A percentile compares a stretch with the other conserved stretches of the same genome.
phyloP scores from a whole-genome alignment of 345 rosid species.

The Cochlearia excelsa region DNA sequence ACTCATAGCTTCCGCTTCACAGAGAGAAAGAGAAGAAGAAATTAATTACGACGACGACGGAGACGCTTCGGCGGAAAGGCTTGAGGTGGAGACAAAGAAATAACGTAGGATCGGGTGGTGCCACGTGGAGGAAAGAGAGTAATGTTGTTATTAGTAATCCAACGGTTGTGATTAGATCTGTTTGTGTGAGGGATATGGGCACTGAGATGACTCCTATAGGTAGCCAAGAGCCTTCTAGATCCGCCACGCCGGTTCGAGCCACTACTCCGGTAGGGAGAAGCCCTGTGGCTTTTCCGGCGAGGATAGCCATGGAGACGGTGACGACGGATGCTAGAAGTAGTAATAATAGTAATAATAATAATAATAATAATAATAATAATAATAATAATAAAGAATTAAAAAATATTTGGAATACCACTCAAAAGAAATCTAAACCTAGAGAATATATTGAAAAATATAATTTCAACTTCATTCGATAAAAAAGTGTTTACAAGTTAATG shows the following conservation, averaged over 20 bases:
- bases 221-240: constrained; percentile 91
- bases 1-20: constrained; percentile 79
- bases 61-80: constrained; percentile 31
- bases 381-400: too few species aligned
- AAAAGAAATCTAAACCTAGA: too few species aligned
- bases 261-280: constrained; percentile 70
- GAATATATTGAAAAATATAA: too few species aligned
- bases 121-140: constrained; percentile 52
- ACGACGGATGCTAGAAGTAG: constrained; percentile 16
- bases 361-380: constrained; percentile 9
- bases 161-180: constrained; percentile 52
- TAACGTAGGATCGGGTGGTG: constrained; percentile 49
- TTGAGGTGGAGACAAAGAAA: constrained; percentile 58
- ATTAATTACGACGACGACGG: constrained; percentile 50
- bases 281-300: constrained; percentile 48
- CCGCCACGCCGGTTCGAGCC: constrained; percentile 78
- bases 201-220: constrained; percentile 96
- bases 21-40: constrained; percentile 56
- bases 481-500: too few species aligned
- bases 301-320: constrained; percentile 13
- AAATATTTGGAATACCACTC: too few species aligned
- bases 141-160: too few species aligned
- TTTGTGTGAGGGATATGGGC: constrained; percentile 90
- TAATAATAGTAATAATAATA: constrained; percentile 15
- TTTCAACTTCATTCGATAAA: too few species aligned